Base-by-base conservation (phyloP, 1,284 basidiomycete genomes). In the Pseudozyma sp. region DNA sequence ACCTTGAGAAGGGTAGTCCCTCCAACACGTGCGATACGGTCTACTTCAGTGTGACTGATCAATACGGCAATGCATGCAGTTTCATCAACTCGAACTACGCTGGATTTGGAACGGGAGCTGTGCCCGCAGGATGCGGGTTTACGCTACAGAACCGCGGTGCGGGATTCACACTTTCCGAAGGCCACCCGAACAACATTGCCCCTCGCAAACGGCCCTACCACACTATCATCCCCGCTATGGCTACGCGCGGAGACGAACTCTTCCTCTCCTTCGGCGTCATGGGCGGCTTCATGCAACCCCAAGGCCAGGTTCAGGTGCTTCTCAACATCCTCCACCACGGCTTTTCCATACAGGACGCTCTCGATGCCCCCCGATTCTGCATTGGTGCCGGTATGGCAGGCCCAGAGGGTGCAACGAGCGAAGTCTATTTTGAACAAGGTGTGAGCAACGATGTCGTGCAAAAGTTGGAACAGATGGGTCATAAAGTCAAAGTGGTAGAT, bases 311-410 rank as follows among this genome's bases (percentile, higher is more conserved):
- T 0, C 95, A 97, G 86, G 93, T 97, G 9, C 88, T 98, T n/a
- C 86, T 97, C 50, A 96, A 95, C 84, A 89, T 95, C 61, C 88
- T 97, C 14, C 85, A 85, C 51, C 90, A 94, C 53, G 94, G 95
- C 1, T 92, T 91, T 84, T 91, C 90, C 4, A 89, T 93, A 8
- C 80, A 82, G 51, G 67, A 68, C 12, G 77, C 79, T 0, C 88
- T 97, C 43, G 96, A 97, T 86, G 92, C 94, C 0, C 95, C 94
- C 4, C 90, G 95, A n/a, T 96, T 97, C 87, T 97, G 94, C 85
- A 95, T 97, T 93, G 74, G 93, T 19, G 89, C 93, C 4, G 93
- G 92, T 19, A 89, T 89, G 76, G 92, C 92, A 0, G 91, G 92
- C 66, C 86, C 89, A 1, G 88, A 83, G 5, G 83, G 72, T 78